Evolutionary conservation across 441 rosid genomes (phyloP), one percentile per base, ranked within the genome.

Genomic region (Capsella rubella): DNA sequence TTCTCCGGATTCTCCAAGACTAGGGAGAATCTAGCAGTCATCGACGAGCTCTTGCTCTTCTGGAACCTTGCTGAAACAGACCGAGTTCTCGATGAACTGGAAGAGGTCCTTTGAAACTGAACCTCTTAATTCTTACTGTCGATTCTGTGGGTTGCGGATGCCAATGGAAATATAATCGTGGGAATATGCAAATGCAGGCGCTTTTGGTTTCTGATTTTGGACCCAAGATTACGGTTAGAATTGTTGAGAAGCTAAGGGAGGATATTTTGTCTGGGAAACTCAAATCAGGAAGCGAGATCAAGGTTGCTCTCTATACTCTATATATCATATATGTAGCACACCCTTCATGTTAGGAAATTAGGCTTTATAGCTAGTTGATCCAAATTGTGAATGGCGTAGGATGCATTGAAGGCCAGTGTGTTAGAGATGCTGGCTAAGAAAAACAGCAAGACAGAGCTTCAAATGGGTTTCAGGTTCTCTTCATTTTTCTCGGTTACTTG

Each of bases 41-140:
- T 95, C 35, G 97, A 95, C 49, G 96, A 95, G 81, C 96, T 95
- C 29, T 83, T 95, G 8, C 93, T 95, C 21, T 95, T 86, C 81
- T 95, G 97, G 97, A 95, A 92, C 84, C 95, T 95, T 25, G 82
- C 90, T 12, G 97, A 95, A 59, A 92, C 95, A n/a, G 99, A 95
- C 86, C 84, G 87, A 55, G 92, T 95, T 61, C 97, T 92, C 62
- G 97, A 95, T 78, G 97, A 92, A 43, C 85, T 95, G 18, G 97
- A 95, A 87, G 97, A 92, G 95, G 98, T 59, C n/a, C 31, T 47
- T 10, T 21, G 25, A 21, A 21, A 21, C 15, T 47, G 3, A 4
- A 1, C 59, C 21, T 50, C 43, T 45, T 45, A 42, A 64, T 2
- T 53, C 21, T 54, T 2, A 9, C 3, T 67, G 9, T 55, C 10